Evolutionary conservation across 371 early-diverging fungal genomes (phyloP).

Genomic region (Smittium mucronatum): DNA sequence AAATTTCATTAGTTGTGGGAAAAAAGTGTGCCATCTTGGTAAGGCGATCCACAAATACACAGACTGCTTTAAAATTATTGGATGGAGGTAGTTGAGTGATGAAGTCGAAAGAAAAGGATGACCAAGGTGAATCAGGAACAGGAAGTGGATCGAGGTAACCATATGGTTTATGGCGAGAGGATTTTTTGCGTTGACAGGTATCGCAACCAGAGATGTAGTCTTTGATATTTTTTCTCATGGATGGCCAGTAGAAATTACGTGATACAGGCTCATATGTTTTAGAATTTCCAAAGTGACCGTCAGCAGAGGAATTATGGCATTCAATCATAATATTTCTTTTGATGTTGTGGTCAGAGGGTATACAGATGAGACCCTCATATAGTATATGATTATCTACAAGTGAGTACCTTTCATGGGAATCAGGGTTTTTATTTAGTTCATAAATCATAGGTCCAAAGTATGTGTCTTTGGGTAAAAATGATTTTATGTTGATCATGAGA

Average conservation of each 20-base stretch:
- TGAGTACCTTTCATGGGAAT: too few species aligned
- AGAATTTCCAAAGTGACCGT: constrained; percentile 7
- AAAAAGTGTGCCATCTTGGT: constrained; percentile 36
- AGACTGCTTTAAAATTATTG: constrained; percentile 23
- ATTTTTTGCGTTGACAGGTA: background rate
- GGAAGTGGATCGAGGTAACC: constrained; percentile 32
- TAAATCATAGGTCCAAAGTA: too few species aligned
- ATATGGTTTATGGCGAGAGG: background rate
- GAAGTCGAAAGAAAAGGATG: constrained; percentile 37
- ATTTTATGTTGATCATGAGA: too few species aligned
- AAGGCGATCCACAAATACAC: constrained; percentile 35
- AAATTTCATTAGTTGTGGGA: too few species aligned
- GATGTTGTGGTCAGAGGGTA: too few species aligned
- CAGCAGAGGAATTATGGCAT: background rate
- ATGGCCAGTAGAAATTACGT: constrained; percentile 3
- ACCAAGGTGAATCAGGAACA: constrained; percentile 31
- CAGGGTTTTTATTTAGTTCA: too few species aligned
- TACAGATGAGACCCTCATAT: too few species aligned
- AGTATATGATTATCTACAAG: too few species aligned
- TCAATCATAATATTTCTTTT: too few species aligned
- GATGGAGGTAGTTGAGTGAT: constrained; percentile 34
- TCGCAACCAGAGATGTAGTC: constrained; percentile 1
- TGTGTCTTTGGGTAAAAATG: too few species aligned
- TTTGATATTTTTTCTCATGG: background rate
- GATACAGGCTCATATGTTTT: background rate